These are phyloP conservation scores for Zymoseptoria crescenta DNA, from an alignment of 2,329 filamentous ascomycete species.

Conservation along the genomic window DNA sequence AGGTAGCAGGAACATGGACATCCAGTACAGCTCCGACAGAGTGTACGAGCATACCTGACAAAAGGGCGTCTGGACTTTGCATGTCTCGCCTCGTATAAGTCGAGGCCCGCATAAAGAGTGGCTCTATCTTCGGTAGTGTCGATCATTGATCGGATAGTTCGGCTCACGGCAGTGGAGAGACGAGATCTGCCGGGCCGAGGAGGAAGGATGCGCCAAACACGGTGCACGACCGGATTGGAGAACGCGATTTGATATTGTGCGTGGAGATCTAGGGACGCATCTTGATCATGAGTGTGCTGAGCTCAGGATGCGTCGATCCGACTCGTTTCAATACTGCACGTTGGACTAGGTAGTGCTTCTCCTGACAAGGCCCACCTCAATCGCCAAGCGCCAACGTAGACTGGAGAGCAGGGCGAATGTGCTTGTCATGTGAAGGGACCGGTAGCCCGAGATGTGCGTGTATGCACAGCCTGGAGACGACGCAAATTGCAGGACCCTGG, in stretches of 20 bases:
- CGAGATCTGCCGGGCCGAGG: not conserved
- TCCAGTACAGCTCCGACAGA: not conserved
- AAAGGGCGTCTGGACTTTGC: not conserved
- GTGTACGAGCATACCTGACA: not conserved
- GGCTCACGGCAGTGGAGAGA: not conserved
- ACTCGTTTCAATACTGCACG: no score
- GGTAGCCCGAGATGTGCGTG: not conserved
- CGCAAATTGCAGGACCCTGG: not conserved
- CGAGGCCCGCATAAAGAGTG: not conserved
- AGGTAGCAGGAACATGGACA: no score
- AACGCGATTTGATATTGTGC: not conserved
- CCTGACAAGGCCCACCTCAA: no score
- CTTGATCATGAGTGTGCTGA: not conserved
- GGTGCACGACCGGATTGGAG: not conserved
- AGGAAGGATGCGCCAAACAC: not conserved
- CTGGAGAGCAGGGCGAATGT: not conserved
- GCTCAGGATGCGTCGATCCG: no score
- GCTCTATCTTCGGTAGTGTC: not conserved
- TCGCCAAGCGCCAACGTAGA: no score
- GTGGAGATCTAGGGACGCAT: not conserved
- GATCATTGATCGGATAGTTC: not conserved
- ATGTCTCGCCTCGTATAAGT: not conserved
- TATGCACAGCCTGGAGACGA: not conserved
- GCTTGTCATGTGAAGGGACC: not conserved
- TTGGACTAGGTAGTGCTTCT: no score